Evolutionary conservation across 495 filamentous ascomycete genomes (phyloP).

Genomic region (Talaromyces liani): DNA sequence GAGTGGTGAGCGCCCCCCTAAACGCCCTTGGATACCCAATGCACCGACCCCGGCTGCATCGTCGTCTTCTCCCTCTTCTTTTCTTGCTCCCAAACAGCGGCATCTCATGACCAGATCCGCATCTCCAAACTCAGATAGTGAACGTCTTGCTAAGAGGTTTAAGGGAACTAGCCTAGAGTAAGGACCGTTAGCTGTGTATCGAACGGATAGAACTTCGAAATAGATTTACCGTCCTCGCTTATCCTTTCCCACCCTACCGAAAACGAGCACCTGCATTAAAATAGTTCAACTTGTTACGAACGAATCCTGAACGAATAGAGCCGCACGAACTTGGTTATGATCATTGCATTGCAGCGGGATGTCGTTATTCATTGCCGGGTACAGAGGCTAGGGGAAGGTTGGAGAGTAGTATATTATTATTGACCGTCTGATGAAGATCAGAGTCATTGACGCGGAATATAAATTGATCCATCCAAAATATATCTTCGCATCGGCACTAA

Average conservation of each 20-base stretch:
- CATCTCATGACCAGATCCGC: constrained; percentile 25
- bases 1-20: constrained; percentile 92
- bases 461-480: background rate
- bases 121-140: constrained; percentile 45
- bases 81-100: constrained; percentile 26
- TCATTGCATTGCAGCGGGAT: background rate
- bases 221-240: background rate
- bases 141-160: constrained; percentile 96
- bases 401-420: background rate
- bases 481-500: background rate
- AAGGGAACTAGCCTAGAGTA: constrained; percentile 91
- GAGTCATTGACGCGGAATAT: background rate
- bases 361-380: background rate
- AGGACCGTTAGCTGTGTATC: constrained; percentile 8
- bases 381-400: background rate
- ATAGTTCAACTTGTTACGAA: background rate
- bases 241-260: background rate
- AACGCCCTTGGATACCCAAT: constrained; percentile 57
- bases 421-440: background rate
- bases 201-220: background rate
- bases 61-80: background rate
- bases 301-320: background rate
- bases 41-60: constrained; percentile 18
- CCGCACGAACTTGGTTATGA: background rate
- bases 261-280: background rate